These are phyloP conservation scores for Exobasidium cylindrosporum DNA, from an alignment of 1,284 basidiomycete genomes.

Conservation along the genomic window DNA sequence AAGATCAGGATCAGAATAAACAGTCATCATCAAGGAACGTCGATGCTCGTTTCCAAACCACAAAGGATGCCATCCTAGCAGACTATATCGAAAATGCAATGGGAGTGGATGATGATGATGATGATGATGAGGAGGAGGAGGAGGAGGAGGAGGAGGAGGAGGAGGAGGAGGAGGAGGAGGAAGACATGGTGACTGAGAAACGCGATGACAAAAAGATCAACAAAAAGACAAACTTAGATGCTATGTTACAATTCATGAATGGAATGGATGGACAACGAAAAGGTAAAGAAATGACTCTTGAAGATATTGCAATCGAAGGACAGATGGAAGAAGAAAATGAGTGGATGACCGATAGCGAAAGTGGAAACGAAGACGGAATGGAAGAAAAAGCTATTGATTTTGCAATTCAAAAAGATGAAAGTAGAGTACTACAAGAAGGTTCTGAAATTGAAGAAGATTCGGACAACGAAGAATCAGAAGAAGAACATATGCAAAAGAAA, in stretches of 20 bases:
- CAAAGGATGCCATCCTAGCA: conserved; percentile 41
- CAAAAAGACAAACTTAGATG: conserved; percentile 24
- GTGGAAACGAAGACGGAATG: conserved; percentile 19
- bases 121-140: conserved; percentile 9
- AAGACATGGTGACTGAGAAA: conserved; percentile 7
- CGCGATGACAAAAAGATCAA: conserved; percentile 13
- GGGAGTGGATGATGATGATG: conserved; percentile 18
- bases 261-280: conserved; percentile 44
- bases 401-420: conserved; percentile 21
- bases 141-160: not conserved
- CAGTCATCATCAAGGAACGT: conserved; percentile 6
- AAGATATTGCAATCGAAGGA: conserved; percentile 36
- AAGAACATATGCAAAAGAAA: conserved; percentile 5
- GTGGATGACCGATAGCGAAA: conserved; percentile 33
- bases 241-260: conserved; percentile 44
- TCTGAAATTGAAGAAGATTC: conserved; percentile 5
- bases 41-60: conserved; percentile 1
- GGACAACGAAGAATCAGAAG: not conserved
- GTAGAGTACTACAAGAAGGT: conserved; percentile 18
- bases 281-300: conserved; percentile 38
- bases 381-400: not conserved
- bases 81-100: conserved; percentile 51
- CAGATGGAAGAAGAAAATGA: conserved; percentile 38
- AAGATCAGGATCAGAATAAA: not conserved
- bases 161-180: conserved; percentile 14